Base-by-base conservation (phyloP, 2,329 filamentous ascomycete genomes). In the Diaporthe caulivora region DNA sequence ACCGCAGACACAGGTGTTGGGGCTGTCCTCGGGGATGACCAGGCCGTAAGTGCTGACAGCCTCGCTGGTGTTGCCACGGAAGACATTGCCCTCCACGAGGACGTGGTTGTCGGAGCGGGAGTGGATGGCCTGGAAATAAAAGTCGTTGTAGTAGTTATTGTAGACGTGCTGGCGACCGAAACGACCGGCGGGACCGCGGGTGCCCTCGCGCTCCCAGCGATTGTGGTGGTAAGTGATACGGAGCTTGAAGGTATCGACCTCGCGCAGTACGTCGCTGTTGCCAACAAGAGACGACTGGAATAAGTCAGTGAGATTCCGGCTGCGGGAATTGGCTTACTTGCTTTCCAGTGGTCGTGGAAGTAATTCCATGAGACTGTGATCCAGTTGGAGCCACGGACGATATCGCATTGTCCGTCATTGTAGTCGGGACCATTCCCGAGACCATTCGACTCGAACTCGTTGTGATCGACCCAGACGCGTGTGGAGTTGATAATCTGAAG, bases 1-100 rank as follows among this genome's bases (percentile, higher is more conserved):
- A 7, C 57, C 57, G n/a, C 57, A 60, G 37, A 60, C 57, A n/a
- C 57, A 60, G 57, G 57, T 60, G 57, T 60, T 60, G 57, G 57
- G 57, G 57, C 57, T 60, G 37, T 60, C 57, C 57, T 60, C 57
- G 37, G 57, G 57, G 34, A 60, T 42, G 37, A 60, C 57, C 37
- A 60, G 24, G 5, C 57, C 57, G 37, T 60, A 60, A 15, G 57
- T 60, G 57, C 57, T 60, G 37, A 60, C 34, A 6, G 57, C 57
- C 57, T 60, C 57, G 57, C 57, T 60, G 15, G 57, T 60, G 57
- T 60, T 60, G 3, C 57, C 57, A n/a, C 57, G 37, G 57, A 60
- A 60, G 15, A 60, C 57, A 15, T 60, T 60, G 57, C 37, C 57
- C 57, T 60, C 57, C 13, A 60, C 57, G 57, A 60, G 57, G 57